Base-by-base conservation (phyloP, 306 rosid species). In the Datisca glomerata region DNA sequence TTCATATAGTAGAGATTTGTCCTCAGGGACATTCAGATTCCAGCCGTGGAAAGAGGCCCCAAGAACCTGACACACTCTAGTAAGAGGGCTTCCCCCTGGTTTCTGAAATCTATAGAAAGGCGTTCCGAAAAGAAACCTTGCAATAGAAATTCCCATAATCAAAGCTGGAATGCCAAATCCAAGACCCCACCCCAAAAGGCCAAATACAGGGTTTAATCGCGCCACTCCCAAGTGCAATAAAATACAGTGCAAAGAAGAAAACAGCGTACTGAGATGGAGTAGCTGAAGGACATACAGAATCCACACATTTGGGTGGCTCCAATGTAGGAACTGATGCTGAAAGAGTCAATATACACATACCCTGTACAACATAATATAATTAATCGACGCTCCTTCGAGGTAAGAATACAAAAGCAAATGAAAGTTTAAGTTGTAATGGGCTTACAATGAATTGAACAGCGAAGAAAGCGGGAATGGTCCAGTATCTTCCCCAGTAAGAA, bases 401-500 rank as follows among this genome's bases (percentile, higher is more conserved):
- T n/a, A n/a, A n/a, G n/a, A n/a, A n/a, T n/a, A n/a, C n/a, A n/a
- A n/a, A n/a, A n/a, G n/a, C n/a, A 48, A 44, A 27, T n/a, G 17
- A 4, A 19, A 20, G 6, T 6, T 3, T 20, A 27, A 18, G 16
- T 14, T 44, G 12, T 21, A 33, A 9, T 6, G 2, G 46, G 40
- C 55, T 74, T 75, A 84, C 98, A 21, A 91, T 37, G 57, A 91
- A 80, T 59, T 91, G 84, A 51, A 91, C 75, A 0, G 55, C 66
- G 59, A 94, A 91, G 66, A 84, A 91, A 45, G 19, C 27, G 19
- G 96, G 92, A 64, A 91, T 91, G 8, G 98, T 91, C 98, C 98
- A 91, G 65, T 78, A 91, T 77, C 98, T 72, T 60, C 98, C 98
- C 96, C 81, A 91, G 66, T 75, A 84, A 56, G 96, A 78, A 84